Percentiles rank a stretch among this genome's conserved stretches.
Conservation (phyloP, 208 protist species). For the Crithidia fasciculata region DNA sequence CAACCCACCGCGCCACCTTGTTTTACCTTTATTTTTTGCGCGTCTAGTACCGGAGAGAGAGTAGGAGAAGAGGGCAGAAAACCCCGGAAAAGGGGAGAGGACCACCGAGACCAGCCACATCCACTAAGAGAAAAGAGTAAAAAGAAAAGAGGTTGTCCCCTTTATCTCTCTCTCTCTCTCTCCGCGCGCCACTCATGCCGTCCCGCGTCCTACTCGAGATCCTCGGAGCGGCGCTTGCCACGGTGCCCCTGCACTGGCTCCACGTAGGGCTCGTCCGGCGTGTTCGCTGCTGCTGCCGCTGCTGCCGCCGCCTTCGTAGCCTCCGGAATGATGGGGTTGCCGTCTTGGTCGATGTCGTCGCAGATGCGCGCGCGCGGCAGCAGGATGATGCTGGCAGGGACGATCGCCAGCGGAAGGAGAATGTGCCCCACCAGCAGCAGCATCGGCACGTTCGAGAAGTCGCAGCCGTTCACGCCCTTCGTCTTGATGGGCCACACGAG, state of each 20-base stretch:
- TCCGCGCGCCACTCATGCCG: too few relatives aligned
- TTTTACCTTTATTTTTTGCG: not conserved
- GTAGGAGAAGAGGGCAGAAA: too few relatives aligned
- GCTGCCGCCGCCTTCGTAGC: not conserved
- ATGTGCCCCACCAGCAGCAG: conserved; percentile 66
- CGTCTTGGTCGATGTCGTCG: conserved; percentile 55
- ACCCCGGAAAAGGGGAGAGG: too few relatives aligned
- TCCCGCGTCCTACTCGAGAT: too few relatives aligned
- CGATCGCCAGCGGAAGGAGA: conserved; percentile 46
- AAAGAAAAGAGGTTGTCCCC: too few relatives aligned
- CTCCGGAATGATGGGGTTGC: conserved; percentile 27
- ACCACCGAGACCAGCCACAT: too few relatives aligned
- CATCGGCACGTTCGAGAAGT: conserved; percentile 65
- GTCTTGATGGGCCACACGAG: conserved; percentile 49
- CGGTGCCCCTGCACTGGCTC: not conserved
- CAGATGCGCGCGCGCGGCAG: conserved; percentile 63
- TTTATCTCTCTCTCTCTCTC: too few relatives aligned
- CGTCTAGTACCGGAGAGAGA: not conserved
- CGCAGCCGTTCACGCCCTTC: conserved; percentile 37
- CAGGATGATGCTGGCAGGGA: conserved; percentile 66
- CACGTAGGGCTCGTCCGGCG: not conserved
- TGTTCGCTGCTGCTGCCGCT: not conserved
- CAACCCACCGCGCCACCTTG: not conserved
- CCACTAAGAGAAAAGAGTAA: too few relatives aligned
- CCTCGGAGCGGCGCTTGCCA: too few relatives aligned